Evolutionary conservation across 2,329 filamentous ascomycete genomes (phyloP).

Genomic region (Stachybotrys chartarum): DNA sequence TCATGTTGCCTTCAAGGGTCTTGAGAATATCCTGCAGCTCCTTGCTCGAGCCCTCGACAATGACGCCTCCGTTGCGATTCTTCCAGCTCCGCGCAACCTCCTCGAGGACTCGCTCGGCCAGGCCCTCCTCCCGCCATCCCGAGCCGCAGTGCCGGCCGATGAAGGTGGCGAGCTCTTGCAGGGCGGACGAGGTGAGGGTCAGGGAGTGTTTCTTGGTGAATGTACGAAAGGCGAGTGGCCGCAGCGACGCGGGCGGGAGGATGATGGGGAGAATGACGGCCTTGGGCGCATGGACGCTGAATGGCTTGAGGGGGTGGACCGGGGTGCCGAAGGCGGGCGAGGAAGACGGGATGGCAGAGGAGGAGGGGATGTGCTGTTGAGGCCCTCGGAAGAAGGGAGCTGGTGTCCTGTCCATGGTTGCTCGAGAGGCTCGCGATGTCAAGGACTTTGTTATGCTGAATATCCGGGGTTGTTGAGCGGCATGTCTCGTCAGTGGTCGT

Average conservation of each 20-base stretch:
- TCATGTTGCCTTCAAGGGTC: conserved; percentile 81
- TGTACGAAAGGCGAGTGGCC: conserved; percentile 86
- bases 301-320: conserved; percentile 66
- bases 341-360: conserved; percentile 71
- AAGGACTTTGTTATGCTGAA: no score
- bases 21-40: conserved; percentile 78
- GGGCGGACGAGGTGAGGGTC: conserved; percentile 78
- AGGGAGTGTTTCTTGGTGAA: conserved; percentile 98
- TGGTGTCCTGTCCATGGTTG: conserved; percentile 30
- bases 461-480: no score
- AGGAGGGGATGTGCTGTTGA: conserved; percentile 24
- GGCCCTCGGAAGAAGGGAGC: conserved; percentile 29
- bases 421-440: not conserved
- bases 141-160: conserved; percentile 91
- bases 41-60: conserved; percentile 75
- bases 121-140: conserved; percentile 90
- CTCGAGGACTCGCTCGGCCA: conserved; percentile 87
- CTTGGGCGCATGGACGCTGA: conserved; percentile 44
- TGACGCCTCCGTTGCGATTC: conserved; percentile 77
- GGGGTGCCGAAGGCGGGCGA: conserved; percentile 89
- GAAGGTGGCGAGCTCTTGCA: conserved; percentile 80
- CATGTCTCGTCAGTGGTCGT: not conserved
- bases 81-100: conserved; percentile 92
- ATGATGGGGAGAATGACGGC: conserved; percentile 78
- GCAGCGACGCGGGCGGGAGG: conserved; percentile 76